These are phyloP conservation scores for Neostapfia colusana DNA, from an alignment of 176 grass and related monocot species.

Conservation along the genomic window DNA sequence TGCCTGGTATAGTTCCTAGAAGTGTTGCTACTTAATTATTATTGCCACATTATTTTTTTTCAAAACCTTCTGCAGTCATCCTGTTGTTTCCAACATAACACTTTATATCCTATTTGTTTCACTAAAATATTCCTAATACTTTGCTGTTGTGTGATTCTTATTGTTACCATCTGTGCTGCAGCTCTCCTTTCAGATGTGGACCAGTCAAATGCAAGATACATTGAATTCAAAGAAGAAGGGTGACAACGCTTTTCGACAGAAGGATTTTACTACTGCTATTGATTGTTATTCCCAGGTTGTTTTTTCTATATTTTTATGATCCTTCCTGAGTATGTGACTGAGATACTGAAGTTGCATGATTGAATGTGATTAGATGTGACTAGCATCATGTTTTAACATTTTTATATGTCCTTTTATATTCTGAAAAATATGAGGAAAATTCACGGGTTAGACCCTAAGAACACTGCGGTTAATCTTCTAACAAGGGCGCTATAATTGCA, in stretches of 20 bases:
- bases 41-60: not conserved
- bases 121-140: conserved; percentile 12
- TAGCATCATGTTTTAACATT: not conserved
- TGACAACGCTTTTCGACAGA: conserved; percentile 89
- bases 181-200: conserved; percentile 99
- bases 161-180: conserved; percentile 40
- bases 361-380: conserved; percentile 34
- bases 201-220: conserved; percentile 99
- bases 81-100: not conserved
- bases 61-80: not conserved
- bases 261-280: conserved; percentile 86
- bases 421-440: not conserved
- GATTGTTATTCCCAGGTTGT: conserved; percentile 87
- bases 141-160: conserved; percentile 28
- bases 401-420: not conserved
- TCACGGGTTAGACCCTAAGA: not conserved
- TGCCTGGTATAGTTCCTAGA: too few relatives aligned
- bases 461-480: too few relatives aligned
- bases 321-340: not conserved
- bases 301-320: conserved; percentile 10
- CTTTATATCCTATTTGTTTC: conserved; percentile 23
- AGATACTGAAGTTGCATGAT: conserved; percentile 11
- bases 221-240: conserved; percentile 99
- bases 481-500: not conserved
- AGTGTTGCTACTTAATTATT: not conserved